Base-by-base conservation (phyloP, 2,329 filamentous ascomycete genomes). In the Aspergillus clavatus region DNA sequence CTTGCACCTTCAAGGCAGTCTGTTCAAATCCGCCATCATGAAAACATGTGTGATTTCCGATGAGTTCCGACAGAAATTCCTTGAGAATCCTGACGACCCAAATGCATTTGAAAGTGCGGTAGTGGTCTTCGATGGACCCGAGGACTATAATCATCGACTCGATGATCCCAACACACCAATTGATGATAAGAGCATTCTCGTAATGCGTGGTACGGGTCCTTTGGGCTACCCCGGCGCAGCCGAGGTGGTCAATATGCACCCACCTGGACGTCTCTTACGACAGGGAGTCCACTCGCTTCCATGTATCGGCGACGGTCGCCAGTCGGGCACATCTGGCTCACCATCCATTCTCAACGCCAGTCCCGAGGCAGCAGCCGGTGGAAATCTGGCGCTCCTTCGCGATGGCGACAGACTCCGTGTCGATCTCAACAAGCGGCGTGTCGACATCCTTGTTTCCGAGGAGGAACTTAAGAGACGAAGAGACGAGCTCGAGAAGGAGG, bases 291-390 rank as follows among this genome's bases (percentile, higher is more conserved):
- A 67, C 50, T 65, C 73, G 37, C 58, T 79, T 38, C 70, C 72
- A 6, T 77, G 74, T 45, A 74, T 80, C 46, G 77, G 77, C 5
- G 76, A 80, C 53, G 77, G 76, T 1, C 63, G 77, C 38, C 77
- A 79, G 54, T 78, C 74, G 6, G 76, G 77, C 24, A 80, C 77
- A 2, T 79, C 76, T 3, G 75, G 72, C 0, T 76, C 72, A 3
- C 77, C 76, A 1, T 77, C 74, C 0, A 79, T 80, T 40, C 60
- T 79, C n/a, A 78, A 79, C 48, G 76, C 75, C 1, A 76, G 71
- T 36, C 76, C 77, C 6, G 77, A 80, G 57, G 76, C 77, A 10
- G 75, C 76, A 1, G 73, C 72, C 7, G 76, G 75, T 6, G 76
- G 77, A 1, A 79, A 79, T 42, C 63, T 79, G 16, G 75, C 73